Conservation (phyloP, 176 grass and related monocot species). For the bread wheat (Triticum aestivum) region DNA sequence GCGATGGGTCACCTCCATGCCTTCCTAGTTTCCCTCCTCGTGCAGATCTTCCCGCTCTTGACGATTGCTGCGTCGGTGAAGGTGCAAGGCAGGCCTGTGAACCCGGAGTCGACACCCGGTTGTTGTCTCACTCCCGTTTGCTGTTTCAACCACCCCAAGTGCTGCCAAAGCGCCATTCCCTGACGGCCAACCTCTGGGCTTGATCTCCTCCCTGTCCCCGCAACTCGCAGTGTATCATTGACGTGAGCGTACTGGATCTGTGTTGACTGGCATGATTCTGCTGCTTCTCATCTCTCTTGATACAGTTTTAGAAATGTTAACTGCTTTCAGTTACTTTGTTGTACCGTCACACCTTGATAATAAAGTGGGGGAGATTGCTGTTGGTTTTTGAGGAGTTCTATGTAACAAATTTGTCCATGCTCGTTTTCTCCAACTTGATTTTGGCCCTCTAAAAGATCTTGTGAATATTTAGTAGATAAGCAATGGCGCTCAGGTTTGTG, state of each 20-base stretch:
- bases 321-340: neutral
- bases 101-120: neutral
- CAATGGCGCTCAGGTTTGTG: no score
- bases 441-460: neutral
- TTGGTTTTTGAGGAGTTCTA: neutral
- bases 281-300: neutral
- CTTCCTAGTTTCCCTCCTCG: slow-evolving; percentile 14
- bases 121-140: neutral
- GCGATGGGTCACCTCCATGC: neutral
- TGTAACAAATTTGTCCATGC: neutral
- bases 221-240: neutral
- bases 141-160: slow-evolving; percentile 23
- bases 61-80: slow-evolving; percentile 6
- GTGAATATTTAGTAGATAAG: no score
- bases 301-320: neutral
- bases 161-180: slow-evolving; percentile 17
- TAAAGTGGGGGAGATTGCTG: neutral
- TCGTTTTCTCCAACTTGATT: neutral
- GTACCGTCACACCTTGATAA: neutral
- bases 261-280: neutral
- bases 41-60: slow-evolving; percentile 24
- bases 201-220: neutral
- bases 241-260: neutral
- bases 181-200: neutral
- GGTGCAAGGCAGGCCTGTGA: slow-evolving; percentile 11